Evolutionary conservation across 345 rosid species (phyloP).

Genomic region (Brassica napus): Da-Ae NC_063437.1:13994001-13994500

Average conservation of each 20-base stretch:
- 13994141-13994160: constrained; percentile 77
- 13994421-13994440: constrained; percentile 1
- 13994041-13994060: constrained; percentile 80
- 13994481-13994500: background rate
- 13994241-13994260: constrained; percentile 63
- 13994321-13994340: constrained; percentile 71
- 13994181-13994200: constrained; percentile 57
- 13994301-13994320: constrained; percentile 66
- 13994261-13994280: constrained; percentile 77
- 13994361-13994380: constrained; percentile 79
- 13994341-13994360: constrained; percentile 94
- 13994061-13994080: constrained; percentile 87
- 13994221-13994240: constrained; percentile 70
- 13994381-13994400: constrained; percentile 66
- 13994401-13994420: constrained; percentile 55
- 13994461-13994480: constrained; percentile 55
- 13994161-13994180: constrained; percentile 72
- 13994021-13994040: constrained; percentile 71
- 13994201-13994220: constrained; percentile 76
- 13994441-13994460: background rate
- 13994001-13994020: constrained; percentile 85
- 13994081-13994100: constrained; percentile 56
- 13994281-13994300: constrained; percentile 71
- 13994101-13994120: constrained; percentile 81
- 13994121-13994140: constrained; percentile 73